Evolutionary conservation across 2,329 filamentous ascomycete genomes (phyloP), one percentile per base, ranked within the genome.

Genomic region (Claviceps sp.): DNA sequence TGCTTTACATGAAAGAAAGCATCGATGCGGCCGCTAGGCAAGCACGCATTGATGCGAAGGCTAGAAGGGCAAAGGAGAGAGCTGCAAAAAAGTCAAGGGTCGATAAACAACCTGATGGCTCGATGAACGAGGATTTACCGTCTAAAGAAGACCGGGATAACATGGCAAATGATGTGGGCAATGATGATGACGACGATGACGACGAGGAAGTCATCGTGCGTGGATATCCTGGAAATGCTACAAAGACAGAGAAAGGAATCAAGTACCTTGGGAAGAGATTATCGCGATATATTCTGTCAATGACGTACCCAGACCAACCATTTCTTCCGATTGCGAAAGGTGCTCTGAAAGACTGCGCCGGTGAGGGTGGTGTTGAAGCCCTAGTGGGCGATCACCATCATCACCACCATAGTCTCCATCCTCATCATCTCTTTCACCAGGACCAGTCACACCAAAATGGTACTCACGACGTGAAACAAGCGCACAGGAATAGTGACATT

Each of bases 1-100:
- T 98, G 93, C 74, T 98, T 19, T 98, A 87, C 64, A 71, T 98
- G 65, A 98, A 98, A 64, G 93, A 98, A 68, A 95, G 89, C 67
- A 97, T 98, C 56, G 93, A 98, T 69, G 81, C 82, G 30, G 83
- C 87, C 2, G 85, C 84, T 4, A 84, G 74, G 60, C 82, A 91
- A 63, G 85, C 87, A 30, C 83, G 84, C 59, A 71, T 81, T 48
- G 84, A 87, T 65, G 80, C 82, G 40, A 83, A 76, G 64, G 75
- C 72, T 48, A 75, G 85, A 53, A 79, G 75, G 59, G 73, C 72
- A 52, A 73, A 68, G 59, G 71, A 77, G 61, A 67, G 71, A 62
- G 63, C 69, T 22, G 24, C 62, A 61, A 66, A 39, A 55, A 57
- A 45, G 41, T 42, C 53, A 17, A 54, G 56, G 39, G 40, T 54